A percentile compares a stretch with the other conserved stretches of the same genome.
Evolutionary conservation across 2,329 filamentous ascomycete species (phyloP).

Genomic region (Emmonsiellopsis sp.): DNA sequence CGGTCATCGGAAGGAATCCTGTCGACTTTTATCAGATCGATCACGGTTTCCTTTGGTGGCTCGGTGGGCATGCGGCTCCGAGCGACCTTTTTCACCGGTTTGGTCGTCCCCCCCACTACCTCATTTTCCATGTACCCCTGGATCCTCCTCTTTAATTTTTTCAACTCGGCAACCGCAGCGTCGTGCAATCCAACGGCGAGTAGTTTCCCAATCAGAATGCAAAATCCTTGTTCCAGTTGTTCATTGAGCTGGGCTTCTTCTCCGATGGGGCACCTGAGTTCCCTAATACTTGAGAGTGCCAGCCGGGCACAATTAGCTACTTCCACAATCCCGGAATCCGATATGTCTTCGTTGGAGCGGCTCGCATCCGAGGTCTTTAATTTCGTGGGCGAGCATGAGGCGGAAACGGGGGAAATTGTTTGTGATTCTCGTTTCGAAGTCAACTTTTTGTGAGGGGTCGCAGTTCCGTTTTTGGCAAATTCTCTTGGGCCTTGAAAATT

Average conservation of each 20-base stretch:
- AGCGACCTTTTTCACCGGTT: not conserved
- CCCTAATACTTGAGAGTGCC: constrained; percentile 30
- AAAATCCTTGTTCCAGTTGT: constrained; percentile 34
- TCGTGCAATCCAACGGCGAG: constrained; percentile 33
- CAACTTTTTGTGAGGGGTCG: constrained; percentile 6
- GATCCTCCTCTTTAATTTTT: constrained; percentile 29
- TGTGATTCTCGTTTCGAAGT: constrained; percentile 16
- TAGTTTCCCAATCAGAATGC: constrained; percentile 33
- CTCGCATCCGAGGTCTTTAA: constrained; percentile 9
- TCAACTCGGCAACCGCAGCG: constrained; percentile 33
- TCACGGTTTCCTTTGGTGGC: constrained; percentile 26
- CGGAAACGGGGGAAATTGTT: constrained; percentile 22
- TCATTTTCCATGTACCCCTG: constrained; percentile 22
- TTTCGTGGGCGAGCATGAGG: constrained; percentile 17
- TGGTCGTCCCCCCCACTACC: constrained; percentile 3
- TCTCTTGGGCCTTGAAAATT: constrained; percentile 11
- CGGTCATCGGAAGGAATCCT: constrained; percentile 19
- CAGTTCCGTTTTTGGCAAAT: not conserved
- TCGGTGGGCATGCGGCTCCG: constrained; percentile 9
- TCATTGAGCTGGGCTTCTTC: constrained; percentile 18
- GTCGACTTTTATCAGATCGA: constrained; percentile 28
- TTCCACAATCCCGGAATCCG: constrained; percentile 17
- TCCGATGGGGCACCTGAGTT: constrained; percentile 23
- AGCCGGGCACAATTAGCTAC: constrained; percentile 33
- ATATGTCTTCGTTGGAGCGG: constrained; percentile 1